Evolutionary conservation across 495 filamentous ascomycete genomes (phyloP).

Genomic region (Aspergillus kassunensis): DNA sequence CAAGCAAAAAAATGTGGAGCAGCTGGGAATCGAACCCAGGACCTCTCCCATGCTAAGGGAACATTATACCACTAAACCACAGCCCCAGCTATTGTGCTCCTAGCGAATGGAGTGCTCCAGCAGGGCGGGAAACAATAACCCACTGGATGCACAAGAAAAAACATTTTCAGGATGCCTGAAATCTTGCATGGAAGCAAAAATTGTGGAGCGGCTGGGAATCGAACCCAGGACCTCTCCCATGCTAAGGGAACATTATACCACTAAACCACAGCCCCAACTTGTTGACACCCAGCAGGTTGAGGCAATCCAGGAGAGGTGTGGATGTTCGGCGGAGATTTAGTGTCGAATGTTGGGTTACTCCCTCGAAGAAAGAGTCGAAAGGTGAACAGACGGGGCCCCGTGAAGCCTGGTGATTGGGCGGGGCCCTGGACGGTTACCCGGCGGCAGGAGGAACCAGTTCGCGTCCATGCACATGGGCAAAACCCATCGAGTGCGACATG

Average conservation of each 20-base stretch:
- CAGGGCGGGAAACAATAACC: neutral
- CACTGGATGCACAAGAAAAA: too few species aligned
- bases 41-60: conserved; percentile 6
- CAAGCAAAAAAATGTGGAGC: neutral
- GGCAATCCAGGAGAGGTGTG: neutral
- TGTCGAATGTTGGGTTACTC: too few species aligned
- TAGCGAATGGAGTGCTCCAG: neutral
- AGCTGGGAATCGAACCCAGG: conserved; percentile 6
- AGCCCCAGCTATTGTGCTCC: neutral
- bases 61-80: conserved; percentile 7
- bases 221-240: conserved; percentile 52
- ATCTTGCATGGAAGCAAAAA: conserved; percentile 14
- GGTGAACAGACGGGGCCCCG: too few species aligned
- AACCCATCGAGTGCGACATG: too few species aligned
- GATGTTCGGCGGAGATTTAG: too few species aligned
- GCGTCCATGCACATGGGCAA: too few species aligned
- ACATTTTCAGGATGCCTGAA: neutral
- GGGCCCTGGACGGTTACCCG: too few species aligned
- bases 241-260: conserved; percentile 38
- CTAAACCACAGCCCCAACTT: conserved; percentile 28
- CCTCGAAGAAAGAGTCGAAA: too few species aligned
- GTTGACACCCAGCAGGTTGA: neutral
- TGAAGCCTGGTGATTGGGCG: too few species aligned
- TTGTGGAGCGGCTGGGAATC: conserved; percentile 45
- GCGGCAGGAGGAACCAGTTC: too few species aligned